Conservation (phyloP, 2,329 filamentous ascomycete species). For the Aspergillus aculeatinus region DNA sequence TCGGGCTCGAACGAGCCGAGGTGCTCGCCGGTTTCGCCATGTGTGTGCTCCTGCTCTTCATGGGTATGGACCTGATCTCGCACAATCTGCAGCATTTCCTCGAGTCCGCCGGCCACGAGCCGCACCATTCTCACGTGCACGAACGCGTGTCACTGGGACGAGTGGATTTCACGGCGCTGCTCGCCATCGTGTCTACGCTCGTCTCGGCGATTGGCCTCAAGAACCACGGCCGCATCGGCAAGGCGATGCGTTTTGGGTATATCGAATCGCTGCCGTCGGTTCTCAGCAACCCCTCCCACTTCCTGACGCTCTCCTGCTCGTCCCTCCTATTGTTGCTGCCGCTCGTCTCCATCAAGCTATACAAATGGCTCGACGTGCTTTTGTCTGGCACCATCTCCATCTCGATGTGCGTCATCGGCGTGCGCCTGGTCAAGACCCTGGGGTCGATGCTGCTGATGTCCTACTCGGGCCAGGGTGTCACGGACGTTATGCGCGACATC, state of each 20-base stretch:
- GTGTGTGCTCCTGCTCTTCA: conserved; percentile 95
- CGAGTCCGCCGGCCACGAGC: conserved; percentile 70
- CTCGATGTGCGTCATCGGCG: conserved; percentile 84
- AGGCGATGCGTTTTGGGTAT: conserved; percentile 82
- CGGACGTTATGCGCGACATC: conserved; percentile 79
- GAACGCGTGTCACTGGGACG: conserved; percentile 69
- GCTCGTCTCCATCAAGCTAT: conserved; percentile 75
- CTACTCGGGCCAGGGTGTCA: conserved; percentile 63
- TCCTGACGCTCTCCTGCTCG: conserved; percentile 87
- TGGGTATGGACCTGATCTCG: conserved; percentile 91
- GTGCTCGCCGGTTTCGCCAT: conserved; percentile 94
- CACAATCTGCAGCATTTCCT: conserved; percentile 93
- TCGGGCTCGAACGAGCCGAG: conserved; percentile 86
- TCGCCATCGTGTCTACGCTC: conserved; percentile 78
- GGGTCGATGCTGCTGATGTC: conserved; percentile 97
- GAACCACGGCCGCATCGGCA: conserved; percentile 89
- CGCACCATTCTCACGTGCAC: conserved; percentile 69
- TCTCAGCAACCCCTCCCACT: conserved; percentile 93
- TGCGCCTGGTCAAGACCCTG: conserved; percentile 78
- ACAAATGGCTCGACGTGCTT: conserved; percentile 77
- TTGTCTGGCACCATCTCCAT: conserved; percentile 79
- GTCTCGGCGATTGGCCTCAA: conserved; percentile 82
- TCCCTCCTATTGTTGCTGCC: conserved; percentile 76
- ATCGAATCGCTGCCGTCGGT: conserved; percentile 79
- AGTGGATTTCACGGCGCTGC: conserved; percentile 75